Base-by-base conservation (phyloP, 2,329 filamentous ascomycete genomes). In the Chaetomiaceae sp. region DNA sequence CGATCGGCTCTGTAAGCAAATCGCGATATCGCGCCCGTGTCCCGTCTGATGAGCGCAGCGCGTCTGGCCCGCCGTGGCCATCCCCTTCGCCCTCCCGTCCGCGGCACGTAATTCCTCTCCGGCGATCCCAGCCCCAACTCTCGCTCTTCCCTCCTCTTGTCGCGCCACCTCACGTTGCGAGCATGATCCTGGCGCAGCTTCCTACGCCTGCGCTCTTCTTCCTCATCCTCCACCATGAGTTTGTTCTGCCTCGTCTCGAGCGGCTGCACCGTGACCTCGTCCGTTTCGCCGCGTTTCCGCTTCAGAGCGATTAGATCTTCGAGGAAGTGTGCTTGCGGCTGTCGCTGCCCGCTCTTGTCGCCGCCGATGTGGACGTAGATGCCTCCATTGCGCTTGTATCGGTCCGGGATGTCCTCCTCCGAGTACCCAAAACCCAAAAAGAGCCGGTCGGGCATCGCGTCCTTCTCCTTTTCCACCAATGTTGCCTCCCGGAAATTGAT, bases 241-340 rank as follows among this genome's bases (percentile, higher is more conserved):
- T 59, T 57, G 50, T 62, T 62, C 17, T 62, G 58, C 27, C 56
- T 49, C 12, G 64, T 65, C 40, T 65, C 71, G 21, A 67, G 63
- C 5, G 78, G 76, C 62, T 79, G 76, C 4, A 84, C 73, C 0
- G 83, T 86, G 21, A 87, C 82, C 14, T 78, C 69, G 62, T 89
- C 86, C 16, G 66, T 73, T 65, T 89, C 83, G 7, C 83, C 83
- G 58, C 75, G 81, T 23, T 74, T 73, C 43, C 74, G 75, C 66
- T 89, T 89, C 45, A 85, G 66, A 12, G 76, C 74, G 57, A 84
- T 85, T 20, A 90, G 62, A 23, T 79, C 79, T 58, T 86, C 79
- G 1, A 89, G 68, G 62, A 89, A 89, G 8, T 74, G 66, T 5
- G 73, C 73, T 58, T 76, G 73, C 16, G 72, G 70, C 21, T 71